phyloP scores from a whole-genome alignment of 2,329 filamentous ascomycete species.

The Chrysoporthe puriensis region DNA sequence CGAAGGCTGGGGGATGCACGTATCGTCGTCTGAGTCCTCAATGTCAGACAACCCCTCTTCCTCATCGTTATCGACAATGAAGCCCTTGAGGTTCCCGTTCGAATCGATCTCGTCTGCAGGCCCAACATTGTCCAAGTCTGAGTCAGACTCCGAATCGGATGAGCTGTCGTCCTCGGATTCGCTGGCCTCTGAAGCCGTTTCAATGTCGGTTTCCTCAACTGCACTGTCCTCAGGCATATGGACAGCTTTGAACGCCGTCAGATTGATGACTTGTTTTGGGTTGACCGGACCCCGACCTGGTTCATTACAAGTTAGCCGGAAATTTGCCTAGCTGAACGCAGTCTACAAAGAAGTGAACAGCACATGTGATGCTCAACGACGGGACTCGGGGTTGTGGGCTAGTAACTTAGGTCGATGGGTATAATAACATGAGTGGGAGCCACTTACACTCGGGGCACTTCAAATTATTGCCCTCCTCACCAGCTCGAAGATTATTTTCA shows the following conservation, averaged over 20 bases:
- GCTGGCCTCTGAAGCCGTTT: constrained; percentile 32
- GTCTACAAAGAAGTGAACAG: background rate
- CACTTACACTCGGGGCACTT: constrained; percentile 72
- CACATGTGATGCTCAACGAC: background rate
- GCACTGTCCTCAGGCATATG: constrained; percentile 61
- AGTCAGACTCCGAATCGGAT: constrained; percentile 36
- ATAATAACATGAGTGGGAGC: background rate
- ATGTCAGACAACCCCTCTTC: constrained; percentile 32
- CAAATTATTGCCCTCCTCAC: constrained; percentile 57
- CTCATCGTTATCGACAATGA: constrained; percentile 53
- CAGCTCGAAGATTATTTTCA: constrained; percentile 58
- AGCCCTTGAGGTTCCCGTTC: constrained; percentile 52
- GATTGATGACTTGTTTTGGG: constrained; percentile 72
- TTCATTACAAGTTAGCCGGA: background rate
- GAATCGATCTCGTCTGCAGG: constrained; percentile 40
- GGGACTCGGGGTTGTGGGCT: background rate
- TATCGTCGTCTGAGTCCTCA: constrained; percentile 30
- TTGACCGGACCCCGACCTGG: constrained; percentile 62
- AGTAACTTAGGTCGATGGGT: background rate
- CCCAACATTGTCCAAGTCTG: constrained; percentile 33
- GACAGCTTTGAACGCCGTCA: constrained; percentile 72
- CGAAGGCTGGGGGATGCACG: constrained; percentile 5
- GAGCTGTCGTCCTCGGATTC: constrained; percentile 44
- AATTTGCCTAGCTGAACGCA: background rate
- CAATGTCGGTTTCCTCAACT: constrained; percentile 32